Conservation (phyloP, 352 stramenopile species). For the Pythium dissimile region DNA sequence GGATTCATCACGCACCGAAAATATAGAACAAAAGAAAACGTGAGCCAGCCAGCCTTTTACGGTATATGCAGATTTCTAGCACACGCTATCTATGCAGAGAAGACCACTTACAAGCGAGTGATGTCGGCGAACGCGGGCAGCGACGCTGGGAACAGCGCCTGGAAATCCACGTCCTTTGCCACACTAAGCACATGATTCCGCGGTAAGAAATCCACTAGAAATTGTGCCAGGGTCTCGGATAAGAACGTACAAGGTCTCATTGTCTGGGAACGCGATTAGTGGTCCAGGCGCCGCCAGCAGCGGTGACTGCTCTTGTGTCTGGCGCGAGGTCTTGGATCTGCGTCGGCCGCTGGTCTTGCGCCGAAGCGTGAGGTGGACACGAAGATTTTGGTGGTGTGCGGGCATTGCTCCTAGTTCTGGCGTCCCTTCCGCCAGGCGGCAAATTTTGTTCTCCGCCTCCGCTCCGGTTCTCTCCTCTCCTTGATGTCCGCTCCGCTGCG, state of each 20-base stretch:
- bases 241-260: conserved; percentile 21
- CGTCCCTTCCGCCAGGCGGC: too few relatives aligned
- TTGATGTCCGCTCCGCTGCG: too few relatives aligned
- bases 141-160: conserved; percentile 15
- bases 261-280: conserved; percentile 20
- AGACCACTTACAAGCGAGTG: conserved; percentile 24
- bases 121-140: conserved; percentile 3
- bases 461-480: too few relatives aligned
- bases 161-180: conserved; percentile 22
- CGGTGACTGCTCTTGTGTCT: background rate
- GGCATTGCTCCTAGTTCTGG: too few relatives aligned
- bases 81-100: background rate
- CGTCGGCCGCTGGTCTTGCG: background rate
- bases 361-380: background rate
- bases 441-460: too few relatives aligned
- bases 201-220: background rate
- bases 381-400: background rate
- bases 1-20: background rate
- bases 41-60: background rate
- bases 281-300: background rate
- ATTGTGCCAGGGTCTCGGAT: background rate
- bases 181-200: background rate
- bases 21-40: background rate
- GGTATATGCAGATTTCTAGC: background rate
- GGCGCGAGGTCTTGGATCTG: background rate